A percentile compares a stretch with the other conserved stretches of the same genome.
Conservation (phyloP, 768 basidiomycete species). For the Lactifluus echinatus region DNA sequence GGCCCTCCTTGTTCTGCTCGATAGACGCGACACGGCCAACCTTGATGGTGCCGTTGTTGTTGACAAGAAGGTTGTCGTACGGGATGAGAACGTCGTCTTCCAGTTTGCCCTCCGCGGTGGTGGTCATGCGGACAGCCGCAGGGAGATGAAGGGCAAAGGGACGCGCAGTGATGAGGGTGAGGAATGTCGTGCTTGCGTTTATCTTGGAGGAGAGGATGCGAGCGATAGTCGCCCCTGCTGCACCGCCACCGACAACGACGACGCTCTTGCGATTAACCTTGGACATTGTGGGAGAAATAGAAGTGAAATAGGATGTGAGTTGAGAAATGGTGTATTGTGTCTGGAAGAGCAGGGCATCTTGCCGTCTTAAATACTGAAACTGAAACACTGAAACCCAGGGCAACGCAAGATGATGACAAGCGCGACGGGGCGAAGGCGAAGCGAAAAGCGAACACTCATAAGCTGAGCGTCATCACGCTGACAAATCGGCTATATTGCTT, state of each 20-base stretch:
- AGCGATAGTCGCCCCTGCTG: slow-evolving; percentile 38
- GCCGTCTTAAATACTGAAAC: too few relatives aligned
- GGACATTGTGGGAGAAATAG: slow-evolving; percentile 12
- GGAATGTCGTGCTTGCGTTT: slow-evolving; percentile 36
- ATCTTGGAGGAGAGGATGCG: slow-evolving; percentile 43
- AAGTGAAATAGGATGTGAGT: too few relatives aligned
- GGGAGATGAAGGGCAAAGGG: slow-evolving; percentile 43
- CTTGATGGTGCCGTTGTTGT: slow-evolving; percentile 13
- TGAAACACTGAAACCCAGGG: too few relatives aligned
- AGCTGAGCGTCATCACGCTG: too few relatives aligned
- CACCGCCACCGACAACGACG: too few relatives aligned
- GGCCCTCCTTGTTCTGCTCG: slow-evolving; percentile 3
- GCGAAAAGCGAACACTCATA: too few relatives aligned
- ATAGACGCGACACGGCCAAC: slow-evolving; percentile 11
- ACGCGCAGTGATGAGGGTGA: slow-evolving; percentile 47
- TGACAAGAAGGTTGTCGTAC: slow-evolving; percentile 13
- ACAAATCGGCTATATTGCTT: too few relatives aligned
- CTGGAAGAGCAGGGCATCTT: too few relatives aligned
- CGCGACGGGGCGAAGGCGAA: too few relatives aligned
- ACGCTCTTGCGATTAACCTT: slow-evolving; percentile 22
- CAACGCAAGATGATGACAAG: too few relatives aligned
- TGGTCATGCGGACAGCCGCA: slow-evolving; percentile 44
- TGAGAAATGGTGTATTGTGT: too few relatives aligned
- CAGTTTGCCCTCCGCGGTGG: slow-evolving; percentile 35
- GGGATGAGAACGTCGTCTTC: slow-evolving; percentile 19